These are phyloP conservation scores for Litsea cubeba DNA, from an alignment of 164 flowering plant genomes.

Conservation along the genomic window DNA sequence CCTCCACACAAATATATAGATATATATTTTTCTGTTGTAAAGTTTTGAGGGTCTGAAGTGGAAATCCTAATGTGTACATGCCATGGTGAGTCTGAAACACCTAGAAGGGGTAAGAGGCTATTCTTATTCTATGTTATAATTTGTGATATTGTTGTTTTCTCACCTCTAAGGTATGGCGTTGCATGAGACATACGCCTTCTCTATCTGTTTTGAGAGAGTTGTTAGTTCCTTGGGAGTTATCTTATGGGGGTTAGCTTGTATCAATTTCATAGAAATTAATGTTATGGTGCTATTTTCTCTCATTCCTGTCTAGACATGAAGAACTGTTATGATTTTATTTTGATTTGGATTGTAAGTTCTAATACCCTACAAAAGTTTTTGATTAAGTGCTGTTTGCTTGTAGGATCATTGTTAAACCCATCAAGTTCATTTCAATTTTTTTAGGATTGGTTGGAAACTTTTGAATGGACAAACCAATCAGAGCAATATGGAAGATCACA, in stretches of 20 bases:
- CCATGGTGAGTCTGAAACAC: constrained; percentile 1
- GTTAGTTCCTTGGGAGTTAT: neutral
- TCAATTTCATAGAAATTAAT: neutral
- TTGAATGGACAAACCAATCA: too few relatives aligned
- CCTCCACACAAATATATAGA: neutral
- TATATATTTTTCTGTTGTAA: neutral
- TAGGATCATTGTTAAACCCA: too few relatives aligned
- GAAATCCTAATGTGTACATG: constrained; percentile 5
- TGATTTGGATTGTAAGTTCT: too few relatives aligned
- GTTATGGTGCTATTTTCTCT: neutral
- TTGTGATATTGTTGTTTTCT: neutral
- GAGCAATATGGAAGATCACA: too few relatives aligned
- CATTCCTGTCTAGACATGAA: neutral
- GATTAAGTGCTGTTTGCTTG: too few relatives aligned
- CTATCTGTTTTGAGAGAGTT: neutral
- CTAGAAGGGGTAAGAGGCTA: neutral
- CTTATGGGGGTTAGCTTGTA: neutral
- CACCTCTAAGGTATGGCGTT: neutral
- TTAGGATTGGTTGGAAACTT: too few relatives aligned
- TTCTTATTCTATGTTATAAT: neutral
- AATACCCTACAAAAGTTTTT: too few relatives aligned
- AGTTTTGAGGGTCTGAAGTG: neutral
- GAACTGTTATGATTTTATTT: too few relatives aligned
- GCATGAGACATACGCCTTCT: neutral
- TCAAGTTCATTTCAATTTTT: too few relatives aligned